These are phyloP conservation scores for Flaveria robusta DNA, from an alignment of 129 eudicot species.

Conservation along the genomic window DNA sequence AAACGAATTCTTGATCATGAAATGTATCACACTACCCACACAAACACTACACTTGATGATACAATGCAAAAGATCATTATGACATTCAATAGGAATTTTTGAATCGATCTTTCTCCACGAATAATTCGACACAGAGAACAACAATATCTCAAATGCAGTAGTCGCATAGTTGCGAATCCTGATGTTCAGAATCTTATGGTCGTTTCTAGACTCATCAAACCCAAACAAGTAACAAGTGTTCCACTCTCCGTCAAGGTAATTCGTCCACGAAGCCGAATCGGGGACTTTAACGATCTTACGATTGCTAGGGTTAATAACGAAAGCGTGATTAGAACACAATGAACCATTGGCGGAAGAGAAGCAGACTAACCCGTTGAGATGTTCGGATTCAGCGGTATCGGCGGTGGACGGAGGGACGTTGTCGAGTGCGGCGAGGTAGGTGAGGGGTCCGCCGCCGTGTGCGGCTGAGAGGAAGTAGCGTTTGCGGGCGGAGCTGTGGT, in stretches of 20 bases:
- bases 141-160: conserved; percentile 1
- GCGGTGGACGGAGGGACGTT: background rate
- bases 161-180: background rate
- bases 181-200: conserved; percentile 16
- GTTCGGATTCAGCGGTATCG: conserved; percentile 3
- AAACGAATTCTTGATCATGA: background rate
- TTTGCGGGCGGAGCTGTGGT: background rate
- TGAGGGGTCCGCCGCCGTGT: background rate
- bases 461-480: background rate
- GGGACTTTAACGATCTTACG: conserved; percentile 10
- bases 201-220: background rate
- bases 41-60: background rate
- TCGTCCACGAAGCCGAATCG: background rate
- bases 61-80: background rate
- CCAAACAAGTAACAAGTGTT: background rate
- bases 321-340: background rate
- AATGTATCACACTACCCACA: conserved; percentile 18
- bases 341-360: background rate
- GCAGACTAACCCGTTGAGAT: conserved; percentile 20
- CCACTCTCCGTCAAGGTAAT: background rate
- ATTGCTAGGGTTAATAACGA: conserved; percentile 26
- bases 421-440: background rate
- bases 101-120: conserved; percentile 10
- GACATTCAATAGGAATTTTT: conserved; percentile 8
- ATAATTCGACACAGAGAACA: background rate